Evolutionary conservation across 176 grass and related monocot species (phyloP).

Genomic region (Chrysopogon serrulatus): DNA sequence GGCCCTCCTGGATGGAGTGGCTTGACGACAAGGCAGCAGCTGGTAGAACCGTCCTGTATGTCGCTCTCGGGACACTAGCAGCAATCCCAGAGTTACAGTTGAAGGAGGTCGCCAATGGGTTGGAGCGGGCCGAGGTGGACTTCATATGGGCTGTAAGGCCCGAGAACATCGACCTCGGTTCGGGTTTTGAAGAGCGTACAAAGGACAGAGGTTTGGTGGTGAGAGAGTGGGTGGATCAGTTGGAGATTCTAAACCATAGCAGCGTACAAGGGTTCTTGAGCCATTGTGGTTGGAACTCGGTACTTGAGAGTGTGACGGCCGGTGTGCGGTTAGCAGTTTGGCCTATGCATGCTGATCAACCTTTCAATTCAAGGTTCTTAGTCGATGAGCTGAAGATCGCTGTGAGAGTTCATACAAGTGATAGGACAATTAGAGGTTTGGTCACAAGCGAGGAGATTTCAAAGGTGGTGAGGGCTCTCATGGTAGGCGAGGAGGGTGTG

Average conservation of each 20-base stretch:
- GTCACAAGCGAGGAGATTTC: conserved; percentile 42
- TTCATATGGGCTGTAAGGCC: conserved; percentile 55
- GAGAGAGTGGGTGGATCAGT: conserved; percentile 64
- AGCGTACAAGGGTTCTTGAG: conserved; percentile 45
- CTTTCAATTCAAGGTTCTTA: conserved; percentile 35
- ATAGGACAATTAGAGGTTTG: conserved; percentile 29
- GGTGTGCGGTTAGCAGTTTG: conserved; percentile 49
- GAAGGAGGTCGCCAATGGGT: conserved; percentile 32
- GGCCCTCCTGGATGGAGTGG: conserved; percentile 41
- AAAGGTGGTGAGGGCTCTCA: not conserved
- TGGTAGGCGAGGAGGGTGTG: conserved; percentile 25
- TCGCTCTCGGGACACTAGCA: conserved; percentile 46
- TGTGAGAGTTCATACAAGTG: conserved; percentile 25
- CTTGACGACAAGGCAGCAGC: conserved; percentile 25
- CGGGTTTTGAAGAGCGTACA: conserved; percentile 30
- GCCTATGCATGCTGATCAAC: conserved; percentile 62
- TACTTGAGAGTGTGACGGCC: conserved; percentile 34
- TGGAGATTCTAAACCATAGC: conserved; percentile 31
- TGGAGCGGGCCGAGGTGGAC: conserved; percentile 35
- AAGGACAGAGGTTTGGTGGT: conserved; percentile 31
- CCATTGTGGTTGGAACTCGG: conserved; percentile 81
- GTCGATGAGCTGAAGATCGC: conserved; percentile 58
- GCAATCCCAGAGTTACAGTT: conserved; percentile 27
- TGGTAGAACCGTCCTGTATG: conserved; percentile 38
- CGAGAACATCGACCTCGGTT: not conserved